Conservation (phyloP, 805 yeast genomes). For the Dipodascus geniculatus region DNA sequence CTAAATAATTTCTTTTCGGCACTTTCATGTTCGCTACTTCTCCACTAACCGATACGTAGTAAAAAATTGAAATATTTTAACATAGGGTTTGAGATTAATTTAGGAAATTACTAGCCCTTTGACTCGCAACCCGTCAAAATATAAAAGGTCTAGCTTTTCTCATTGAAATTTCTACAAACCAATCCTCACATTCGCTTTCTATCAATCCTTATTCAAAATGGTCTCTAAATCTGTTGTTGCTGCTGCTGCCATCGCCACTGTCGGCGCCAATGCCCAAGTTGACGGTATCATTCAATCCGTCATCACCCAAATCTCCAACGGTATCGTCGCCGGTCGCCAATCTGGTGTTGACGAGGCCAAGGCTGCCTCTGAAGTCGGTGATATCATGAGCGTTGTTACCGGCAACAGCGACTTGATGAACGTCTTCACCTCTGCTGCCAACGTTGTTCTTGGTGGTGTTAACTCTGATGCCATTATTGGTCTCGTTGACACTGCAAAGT, state of each 20-base stretch:
- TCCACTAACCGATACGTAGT: neutral
- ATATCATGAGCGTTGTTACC: neutral
- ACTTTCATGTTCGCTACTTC: neutral
- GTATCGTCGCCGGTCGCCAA: constrained; percentile 1
- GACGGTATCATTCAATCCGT: constrained; percentile 1
- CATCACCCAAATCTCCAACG: neutral
- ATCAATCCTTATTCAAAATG: neutral
- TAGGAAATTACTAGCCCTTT: neutral
- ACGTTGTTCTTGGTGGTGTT: neutral
- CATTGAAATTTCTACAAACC: neutral
- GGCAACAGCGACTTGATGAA: neutral
- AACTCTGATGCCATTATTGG: neutral
- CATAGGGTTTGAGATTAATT: neutral
- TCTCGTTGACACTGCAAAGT: neutral
- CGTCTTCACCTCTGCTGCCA: neutral
- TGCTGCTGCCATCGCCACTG: neutral
- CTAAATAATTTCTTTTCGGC: neutral
- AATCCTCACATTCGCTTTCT: neutral
- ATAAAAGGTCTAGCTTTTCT: neutral
- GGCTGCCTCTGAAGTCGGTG: constrained; percentile 2
- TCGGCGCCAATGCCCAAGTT: constrained; percentile 2
- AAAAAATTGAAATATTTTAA: neutral
- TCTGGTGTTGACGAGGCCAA: neutral
- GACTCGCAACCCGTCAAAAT: neutral
- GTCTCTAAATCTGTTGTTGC: neutral